Evolutionary conservation across 257 asterid species (phyloP).

Genomic region (Echium plantagineum): DNA sequence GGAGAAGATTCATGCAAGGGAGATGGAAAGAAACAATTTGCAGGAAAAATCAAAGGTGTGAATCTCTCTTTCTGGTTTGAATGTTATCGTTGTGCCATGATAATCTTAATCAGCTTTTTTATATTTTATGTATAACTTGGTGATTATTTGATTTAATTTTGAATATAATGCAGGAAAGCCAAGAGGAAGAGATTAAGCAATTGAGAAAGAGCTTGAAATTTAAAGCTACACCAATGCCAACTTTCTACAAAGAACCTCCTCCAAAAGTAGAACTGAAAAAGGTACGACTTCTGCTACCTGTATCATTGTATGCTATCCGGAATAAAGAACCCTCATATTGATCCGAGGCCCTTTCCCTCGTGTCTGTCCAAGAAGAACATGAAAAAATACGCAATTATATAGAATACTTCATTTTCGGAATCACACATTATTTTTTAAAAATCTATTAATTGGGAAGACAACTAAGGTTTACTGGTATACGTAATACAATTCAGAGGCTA

Average conservation of each 20-base stretch:
- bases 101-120: background rate
- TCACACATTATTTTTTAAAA: too few relatives aligned
- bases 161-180: conserved; percentile 38
- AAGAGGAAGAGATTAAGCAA: conserved; percentile 74
- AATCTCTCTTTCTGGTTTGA: background rate
- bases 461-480: background rate
- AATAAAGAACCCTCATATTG: background rate
- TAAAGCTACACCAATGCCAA: conserved; percentile 88
- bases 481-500: background rate
- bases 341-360: background rate
- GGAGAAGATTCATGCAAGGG: conserved; percentile 76
- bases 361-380: too few relatives aligned
- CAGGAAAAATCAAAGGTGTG: conserved; percentile 76
- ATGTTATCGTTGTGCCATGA: background rate
- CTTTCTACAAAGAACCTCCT: conserved; percentile 84
- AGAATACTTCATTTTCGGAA: too few relatives aligned
- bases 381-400: too few relatives aligned
- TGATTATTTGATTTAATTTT: background rate
- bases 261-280: conserved; percentile 70
- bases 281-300: conserved; percentile 28
- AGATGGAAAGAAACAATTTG: conserved; percentile 45
- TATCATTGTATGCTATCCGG: background rate
- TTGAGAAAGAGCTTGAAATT: conserved; percentile 65
- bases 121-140: background rate
- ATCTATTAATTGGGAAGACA: too few relatives aligned